Evolutionary conservation across 2,329 filamentous ascomycete species (phyloP), one percentile per base, ranked within the genome.

Genomic region (Colletotrichum tropicale): DNA sequence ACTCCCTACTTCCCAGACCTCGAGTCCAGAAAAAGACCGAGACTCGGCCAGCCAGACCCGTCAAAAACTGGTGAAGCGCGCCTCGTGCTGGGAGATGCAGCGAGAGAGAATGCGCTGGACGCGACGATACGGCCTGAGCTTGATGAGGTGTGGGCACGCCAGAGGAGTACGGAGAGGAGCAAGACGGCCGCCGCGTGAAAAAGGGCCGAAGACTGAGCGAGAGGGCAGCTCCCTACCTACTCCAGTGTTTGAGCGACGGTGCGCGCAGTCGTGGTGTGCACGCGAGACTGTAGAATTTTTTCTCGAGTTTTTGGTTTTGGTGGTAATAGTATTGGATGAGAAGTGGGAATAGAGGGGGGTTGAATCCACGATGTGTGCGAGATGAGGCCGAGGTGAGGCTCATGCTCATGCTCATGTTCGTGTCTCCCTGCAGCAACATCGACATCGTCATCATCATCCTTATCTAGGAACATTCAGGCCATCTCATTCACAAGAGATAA

Each of bases 11-110:
- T 62, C 38, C 26, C 38, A 56, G 61, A 30, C 36, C 55, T 43
- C 70, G 48, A 73, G 65, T 62, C 67, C 55, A 70, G 67, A 62
- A 70, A 73, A 68, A 61, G 52, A 65, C 74, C 74, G 74, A 76
- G 65, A 69, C 74, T 74, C 74, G 74, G 74, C 64, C 64, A 65
- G 26, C 30, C 66, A 30, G 70, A 69, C 74, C 74, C 68, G 36
- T 75, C 38, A 21, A 43, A 64, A 67, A 34, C 43, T 52, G 43
- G 43, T 52, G 43, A 52, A 52, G 43, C 43, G 43, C n/a, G 43
- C n/a, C 43, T 24, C n/a, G 43, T 24, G 43, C 43, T 52, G 43
- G 43, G 43, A 52, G n/a, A 52, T 52, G 43, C 38, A 34, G 68
- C 60, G 67, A 70, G 56, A 61, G 56, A 58, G 32, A 62, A 70